Evolutionary conservation across 2,329 filamentous ascomycete species (phyloP).

Genomic region (Verticillium nonalfalfae): DNA sequence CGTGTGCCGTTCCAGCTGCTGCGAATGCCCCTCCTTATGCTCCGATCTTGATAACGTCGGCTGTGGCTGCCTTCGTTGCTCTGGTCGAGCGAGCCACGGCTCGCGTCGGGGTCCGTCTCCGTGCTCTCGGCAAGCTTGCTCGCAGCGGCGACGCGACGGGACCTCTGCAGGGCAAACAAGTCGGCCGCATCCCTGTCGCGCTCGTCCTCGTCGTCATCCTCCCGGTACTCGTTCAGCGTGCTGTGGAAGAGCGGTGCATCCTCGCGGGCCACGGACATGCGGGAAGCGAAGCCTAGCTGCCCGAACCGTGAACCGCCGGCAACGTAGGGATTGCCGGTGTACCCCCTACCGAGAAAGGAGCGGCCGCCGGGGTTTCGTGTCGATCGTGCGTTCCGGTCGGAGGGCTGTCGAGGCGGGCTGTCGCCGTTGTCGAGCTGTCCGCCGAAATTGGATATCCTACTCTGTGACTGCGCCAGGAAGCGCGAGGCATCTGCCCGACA

Average conservation of each 20-base stretch:
- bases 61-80: conserved; percentile 37
- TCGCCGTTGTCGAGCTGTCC: conserved; percentile 49
- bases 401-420: conserved; percentile 22
- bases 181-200: conserved; percentile 89
- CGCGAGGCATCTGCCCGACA: conserved; percentile 76
- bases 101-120: conserved; percentile 70
- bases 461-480: conserved; percentile 95
- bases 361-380: conserved; percentile 24
- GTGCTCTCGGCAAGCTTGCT: conserved; percentile 80
- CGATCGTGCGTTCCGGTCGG: conserved; percentile 27
- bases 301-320: conserved; percentile 68
- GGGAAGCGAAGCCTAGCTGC: conserved; percentile 64
- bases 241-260: conserved; percentile 94
- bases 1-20: conserved; percentile 59
- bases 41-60: conserved; percentile 37
- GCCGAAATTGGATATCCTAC: conserved; percentile 66
- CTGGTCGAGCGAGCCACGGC: conserved; percentile 47
- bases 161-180: conserved; percentile 84
- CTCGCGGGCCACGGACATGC: conserved; percentile 58
- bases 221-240: conserved; percentile 80
- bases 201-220: conserved; percentile 90
- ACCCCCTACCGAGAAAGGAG: conserved; percentile 36
- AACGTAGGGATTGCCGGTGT: conserved; percentile 69
- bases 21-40: conserved; percentile 46
- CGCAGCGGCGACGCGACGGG: conserved; percentile 79